These are phyloP conservation scores for Closterium sp. DNA, from an alignment of 139 green algal species.

Conservation along the genomic window DNA sequence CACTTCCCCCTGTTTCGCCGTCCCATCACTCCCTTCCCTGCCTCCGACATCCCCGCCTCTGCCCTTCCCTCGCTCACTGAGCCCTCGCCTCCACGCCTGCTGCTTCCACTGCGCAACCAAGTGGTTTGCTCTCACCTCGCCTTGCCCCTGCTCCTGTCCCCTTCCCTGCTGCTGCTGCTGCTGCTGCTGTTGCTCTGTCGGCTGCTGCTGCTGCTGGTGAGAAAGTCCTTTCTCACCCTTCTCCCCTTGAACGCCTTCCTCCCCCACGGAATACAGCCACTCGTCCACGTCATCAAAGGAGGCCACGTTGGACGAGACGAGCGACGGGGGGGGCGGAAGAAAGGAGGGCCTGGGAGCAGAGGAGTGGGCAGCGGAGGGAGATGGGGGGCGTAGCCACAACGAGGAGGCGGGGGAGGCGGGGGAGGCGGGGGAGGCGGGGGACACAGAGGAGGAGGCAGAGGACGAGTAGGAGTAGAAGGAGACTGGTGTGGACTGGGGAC, in stretches of 20 bases:
- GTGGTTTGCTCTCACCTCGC: background rate
- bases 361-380: background rate
- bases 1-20: background rate
- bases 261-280: background rate
- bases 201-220: background rate
- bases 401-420: background rate
- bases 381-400: background rate
- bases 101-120: background rate
- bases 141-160: too few relatives aligned
- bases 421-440: background rate
- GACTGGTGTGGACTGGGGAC: background rate
- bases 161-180: background rate
- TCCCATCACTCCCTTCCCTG: background rate
- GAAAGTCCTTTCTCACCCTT: background rate
- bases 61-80: background rate
- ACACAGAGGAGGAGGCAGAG: background rate
- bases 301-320: background rate
- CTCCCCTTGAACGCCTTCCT: background rate
- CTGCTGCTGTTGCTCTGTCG: background rate
- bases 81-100: background rate
- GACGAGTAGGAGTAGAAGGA: background rate
- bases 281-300: background rate
- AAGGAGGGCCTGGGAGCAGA: background rate
- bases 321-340: background rate
- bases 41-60: background rate